Conservation (phyloP, 352 stramenopile genomes). For the Phytophthora multivora region DNA sequence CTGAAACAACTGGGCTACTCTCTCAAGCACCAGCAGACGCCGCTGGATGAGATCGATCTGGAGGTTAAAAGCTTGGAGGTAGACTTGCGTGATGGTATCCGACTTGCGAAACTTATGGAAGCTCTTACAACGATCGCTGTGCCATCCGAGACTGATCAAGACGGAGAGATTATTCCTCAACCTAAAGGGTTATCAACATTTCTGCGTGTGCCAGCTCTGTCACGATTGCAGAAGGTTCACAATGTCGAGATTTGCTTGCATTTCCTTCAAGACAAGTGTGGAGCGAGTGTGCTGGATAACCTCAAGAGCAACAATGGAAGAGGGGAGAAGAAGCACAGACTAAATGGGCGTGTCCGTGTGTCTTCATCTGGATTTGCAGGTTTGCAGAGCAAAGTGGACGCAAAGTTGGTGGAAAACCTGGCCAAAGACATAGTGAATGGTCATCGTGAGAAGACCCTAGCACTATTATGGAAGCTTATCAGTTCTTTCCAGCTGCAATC, state of each 20-base stretch:
- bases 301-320: slow-evolving; percentile 39
- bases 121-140: slow-evolving; percentile 68
- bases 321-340: slow-evolving; percentile 12
- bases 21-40: slow-evolving; percentile 90
- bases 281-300: slow-evolving; percentile 53
- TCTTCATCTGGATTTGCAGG: slow-evolving; percentile 53
- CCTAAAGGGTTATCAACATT: slow-evolving; percentile 63
- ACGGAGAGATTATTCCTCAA: slow-evolving; percentile 5
- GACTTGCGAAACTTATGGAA: slow-evolving; percentile 94
- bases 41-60: slow-evolving; percentile 96
- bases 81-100: slow-evolving; percentile 96
- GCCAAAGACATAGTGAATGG: slow-evolving; percentile 96
- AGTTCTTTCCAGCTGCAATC: slow-evolving; percentile 90
- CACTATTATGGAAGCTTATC: slow-evolving; percentile 95
- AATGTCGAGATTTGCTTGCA: slow-evolving; percentile 94
- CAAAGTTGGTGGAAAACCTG: slow-evolving; percentile 60
- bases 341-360: slow-evolving; percentile 32
- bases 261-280: slow-evolving; percentile 80
- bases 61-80: slow-evolving; percentile 90
- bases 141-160: not conserved
- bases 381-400: slow-evolving; percentile 56
- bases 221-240: slow-evolving; percentile 96
- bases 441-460: slow-evolving; percentile 94
- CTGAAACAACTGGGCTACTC: slow-evolving; percentile 87
- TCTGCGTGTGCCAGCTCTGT: slow-evolving; percentile 93